A percentile compares a stretch with the other conserved stretches of the same genome.
Evolutionary conservation across 2,329 filamentous ascomycete genomes (phyloP).

Genomic region (Elsinoe perseae): DNA sequence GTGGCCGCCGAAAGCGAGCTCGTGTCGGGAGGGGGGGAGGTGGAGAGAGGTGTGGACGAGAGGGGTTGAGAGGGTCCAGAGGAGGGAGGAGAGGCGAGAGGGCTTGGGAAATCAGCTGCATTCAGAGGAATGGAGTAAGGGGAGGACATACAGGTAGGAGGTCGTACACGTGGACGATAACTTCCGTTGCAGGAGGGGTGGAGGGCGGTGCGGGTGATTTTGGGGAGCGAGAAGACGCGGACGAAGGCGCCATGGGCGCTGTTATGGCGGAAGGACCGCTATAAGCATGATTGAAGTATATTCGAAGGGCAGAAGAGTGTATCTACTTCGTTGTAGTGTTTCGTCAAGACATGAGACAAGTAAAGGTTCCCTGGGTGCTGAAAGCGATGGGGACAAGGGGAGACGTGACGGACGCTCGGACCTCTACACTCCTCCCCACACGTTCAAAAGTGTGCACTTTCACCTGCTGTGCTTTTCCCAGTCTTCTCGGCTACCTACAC

Average conservation of each 20-base stretch:
- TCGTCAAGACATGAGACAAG: too few species aligned
- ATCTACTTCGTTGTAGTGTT: too few species aligned
- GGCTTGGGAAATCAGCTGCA: constrained; percentile 45
- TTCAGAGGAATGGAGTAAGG: neutral
- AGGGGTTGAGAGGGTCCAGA: constrained; percentile 71
- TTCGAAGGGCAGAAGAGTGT: neutral
- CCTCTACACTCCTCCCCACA: neutral
- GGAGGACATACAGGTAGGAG: constrained; percentile 27
- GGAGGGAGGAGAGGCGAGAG: constrained; percentile 62
- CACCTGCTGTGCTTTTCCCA: neutral
- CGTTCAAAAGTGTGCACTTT: neutral
- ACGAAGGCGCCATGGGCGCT: constrained; percentile 6
- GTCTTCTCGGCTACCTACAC: too few species aligned
- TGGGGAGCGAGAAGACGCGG: neutral
- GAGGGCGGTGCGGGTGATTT: constrained; percentile 14
- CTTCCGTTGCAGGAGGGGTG: constrained; percentile 23
- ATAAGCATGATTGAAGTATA: neutral
- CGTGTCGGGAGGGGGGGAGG: constrained; percentile 56
- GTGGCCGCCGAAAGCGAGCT: constrained; percentile 83
- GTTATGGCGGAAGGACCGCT: neutral
- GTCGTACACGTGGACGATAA: constrained; percentile 33
- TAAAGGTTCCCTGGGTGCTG: neutral
- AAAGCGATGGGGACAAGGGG: neutral
- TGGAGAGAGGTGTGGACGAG: constrained; percentile 78
- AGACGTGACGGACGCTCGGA: neutral